Conservation (phyloP, 495 filamentous ascomycete genomes). For the Aspergillus cavernicola region DNA sequence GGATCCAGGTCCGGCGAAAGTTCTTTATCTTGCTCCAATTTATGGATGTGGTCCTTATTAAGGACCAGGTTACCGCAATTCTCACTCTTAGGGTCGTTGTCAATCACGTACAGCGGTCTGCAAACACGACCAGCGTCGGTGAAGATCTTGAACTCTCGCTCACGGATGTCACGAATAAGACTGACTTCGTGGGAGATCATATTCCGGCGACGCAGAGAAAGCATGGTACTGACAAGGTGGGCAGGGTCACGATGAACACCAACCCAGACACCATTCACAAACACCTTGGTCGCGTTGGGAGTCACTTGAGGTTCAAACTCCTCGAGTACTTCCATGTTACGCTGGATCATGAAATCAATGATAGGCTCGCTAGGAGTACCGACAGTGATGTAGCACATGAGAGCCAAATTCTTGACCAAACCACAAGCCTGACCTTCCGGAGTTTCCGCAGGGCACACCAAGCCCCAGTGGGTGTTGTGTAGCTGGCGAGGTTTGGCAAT, state of each 20-base stretch:
- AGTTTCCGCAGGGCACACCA: slow-evolving; percentile 96
- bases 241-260: slow-evolving; percentile 79
- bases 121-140: slow-evolving; percentile 95
- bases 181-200: slow-evolving; percentile 86
- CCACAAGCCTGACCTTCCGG: slow-evolving; percentile 98
- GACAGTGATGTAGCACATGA: slow-evolving; percentile 97
- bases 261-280: slow-evolving; percentile 97
- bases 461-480: slow-evolving; percentile 98
- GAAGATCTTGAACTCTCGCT: slow-evolving; percentile 97
- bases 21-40: slow-evolving; percentile 66
- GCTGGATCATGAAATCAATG: slow-evolving; percentile 87
- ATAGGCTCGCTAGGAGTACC: slow-evolving; percentile 87
- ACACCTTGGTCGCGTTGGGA: slow-evolving; percentile 94
- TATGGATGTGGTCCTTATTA: slow-evolving; percentile 72
- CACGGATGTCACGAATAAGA: slow-evolving; percentile 89
- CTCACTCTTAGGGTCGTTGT: slow-evolving; percentile 64
- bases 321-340: slow-evolving; percentile 93
- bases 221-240: slow-evolving; percentile 72
- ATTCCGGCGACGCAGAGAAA: slow-evolving; percentile 69
- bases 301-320: slow-evolving; percentile 88
- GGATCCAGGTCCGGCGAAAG: slow-evolving; percentile 52
- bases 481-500: slow-evolving; percentile 96
- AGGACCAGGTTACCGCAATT: slow-evolving; percentile 75
- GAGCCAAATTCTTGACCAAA: slow-evolving; percentile 93
- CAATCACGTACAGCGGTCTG: slow-evolving; percentile 86